Evolutionary conservation across 2,329 filamentous ascomycete species (phyloP), one percentile per base, ranked within the genome.

Genomic region (Amauroascus verrucosus): DNA sequence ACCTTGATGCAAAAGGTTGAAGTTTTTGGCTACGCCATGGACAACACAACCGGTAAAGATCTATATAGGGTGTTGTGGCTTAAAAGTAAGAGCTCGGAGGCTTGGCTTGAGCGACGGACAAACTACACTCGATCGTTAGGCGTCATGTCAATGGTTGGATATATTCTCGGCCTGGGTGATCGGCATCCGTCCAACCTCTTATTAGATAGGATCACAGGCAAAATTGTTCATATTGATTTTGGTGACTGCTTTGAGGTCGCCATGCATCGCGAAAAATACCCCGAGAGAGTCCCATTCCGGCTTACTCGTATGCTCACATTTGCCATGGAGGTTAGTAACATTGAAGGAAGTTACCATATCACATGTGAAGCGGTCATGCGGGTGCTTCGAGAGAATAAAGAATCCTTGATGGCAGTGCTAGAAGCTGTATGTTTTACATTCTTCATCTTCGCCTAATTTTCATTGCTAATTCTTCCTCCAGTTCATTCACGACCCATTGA

Each of bases 71-170:
- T 99, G 1, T 75, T 99, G 33, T 99, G 94, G 93, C 79, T 99
- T 61, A 98, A 98, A 80, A 95, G 88, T 65, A 96, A 96, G 77
- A 95, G 87, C 57, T 96, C 91, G 0, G 93, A 99, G 70, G 86
- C 91, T 1, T 99, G 93, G 93, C 82, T 99, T 32, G 93, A 97
- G 70, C 81, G 93, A 41, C 85, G 93, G 51, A 98, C 94, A n/a
- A 98, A 95, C 67, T 99, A 98, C 72, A 98, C 93, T 16, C 85
- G 93, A 54, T 97, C 91, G 1, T 77, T 98, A 1, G 93, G 88
- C 62, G 93, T 98, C 63, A 99, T 98, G 93, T 96, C 89, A n/a
- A 98, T 99, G 89, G 93, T 97, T n/a, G 93, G 93, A 58, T 99
- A 99, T 70, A 97, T 99, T 59, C 82, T 99, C 20, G 94, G 93